Evolutionary conservation across 768 basidiomycete species (phyloP).

Genomic region (Pisolithus sp.): DNA sequence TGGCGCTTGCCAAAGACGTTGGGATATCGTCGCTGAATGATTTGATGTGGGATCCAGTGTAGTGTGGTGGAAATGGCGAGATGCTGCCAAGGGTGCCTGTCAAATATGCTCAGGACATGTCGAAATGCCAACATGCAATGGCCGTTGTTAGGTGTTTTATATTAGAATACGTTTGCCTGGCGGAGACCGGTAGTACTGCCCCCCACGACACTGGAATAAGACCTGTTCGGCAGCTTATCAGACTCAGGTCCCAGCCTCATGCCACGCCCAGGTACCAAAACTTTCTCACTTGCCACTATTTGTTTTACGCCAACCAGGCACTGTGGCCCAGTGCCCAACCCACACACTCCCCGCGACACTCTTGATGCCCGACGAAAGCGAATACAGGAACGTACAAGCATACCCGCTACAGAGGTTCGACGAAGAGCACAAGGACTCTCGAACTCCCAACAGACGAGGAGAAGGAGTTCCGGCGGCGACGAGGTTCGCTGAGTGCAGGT

Average conservation of each 20-base stretch:
- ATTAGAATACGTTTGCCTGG: not conserved
- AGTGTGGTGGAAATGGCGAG: not conserved
- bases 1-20: slow-evolving; percentile 52
- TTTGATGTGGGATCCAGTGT: slow-evolving; percentile 57
- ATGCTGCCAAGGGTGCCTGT: too few relatives aligned
- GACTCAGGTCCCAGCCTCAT: too few relatives aligned
- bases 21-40: slow-evolving; percentile 52
- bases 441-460: slow-evolving; percentile 16
- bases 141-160: not conserved
- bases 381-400: slow-evolving; percentile 7
- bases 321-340: slow-evolving; percentile 4
- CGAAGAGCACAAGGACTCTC: slow-evolving; percentile 3
- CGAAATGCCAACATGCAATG: not conserved
- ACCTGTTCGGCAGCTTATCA: too few relatives aligned
- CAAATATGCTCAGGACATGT: not conserved
- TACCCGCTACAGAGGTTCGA: slow-evolving; percentile 12
- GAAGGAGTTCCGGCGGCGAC: slow-evolving; percentile 17
- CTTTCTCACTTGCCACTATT: slow-evolving; percentile 9
- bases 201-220: too few relatives aligned
- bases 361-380: slow-evolving; percentile 17
- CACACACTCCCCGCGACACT: not conserved
- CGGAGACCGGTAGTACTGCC: too few relatives aligned
- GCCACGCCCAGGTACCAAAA: slow-evolving; percentile 1
- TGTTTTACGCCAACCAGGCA: not conserved
- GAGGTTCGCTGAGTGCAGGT: slow-evolving; percentile 17